Conservation (phyloP, 139 green algal genomes). For the Chloropicon primus region DNA sequence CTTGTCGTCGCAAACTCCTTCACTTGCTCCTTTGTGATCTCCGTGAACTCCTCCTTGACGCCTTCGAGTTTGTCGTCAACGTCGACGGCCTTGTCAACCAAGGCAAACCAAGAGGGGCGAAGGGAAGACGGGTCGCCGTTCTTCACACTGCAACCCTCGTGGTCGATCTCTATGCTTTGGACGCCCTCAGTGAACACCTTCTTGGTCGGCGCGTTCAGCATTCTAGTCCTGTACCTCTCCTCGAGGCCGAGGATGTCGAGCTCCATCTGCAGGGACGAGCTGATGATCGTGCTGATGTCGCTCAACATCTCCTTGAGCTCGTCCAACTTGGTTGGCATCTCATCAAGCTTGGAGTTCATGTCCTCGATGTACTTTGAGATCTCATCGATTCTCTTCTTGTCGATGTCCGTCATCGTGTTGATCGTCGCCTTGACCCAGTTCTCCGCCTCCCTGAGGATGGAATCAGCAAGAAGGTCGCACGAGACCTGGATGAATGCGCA, state of each 20-base stretch:
- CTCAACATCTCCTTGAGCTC: constrained; percentile 52
- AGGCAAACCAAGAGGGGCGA: constrained; percentile 13
- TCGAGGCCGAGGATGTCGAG: constrained; percentile 54
- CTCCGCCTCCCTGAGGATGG: constrained; percentile 53
- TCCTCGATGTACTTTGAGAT: constrained; percentile 19
- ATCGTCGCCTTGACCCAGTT: constrained; percentile 51
- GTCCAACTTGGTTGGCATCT: constrained; percentile 40
- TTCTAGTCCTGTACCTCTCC: constrained; percentile 58
- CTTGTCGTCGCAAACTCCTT: constrained; percentile 8
- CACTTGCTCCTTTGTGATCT: constrained; percentile 52
- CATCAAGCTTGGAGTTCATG: constrained; percentile 6
- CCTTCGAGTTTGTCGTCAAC: constrained; percentile 47
- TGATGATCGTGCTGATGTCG: constrained; percentile 33
- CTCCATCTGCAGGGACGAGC: constrained; percentile 31
- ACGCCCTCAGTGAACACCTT: constrained; percentile 7
- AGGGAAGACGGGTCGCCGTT: constrained; percentile 8
- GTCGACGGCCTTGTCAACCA: constrained; percentile 35
- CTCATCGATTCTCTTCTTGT: constrained; percentile 26
- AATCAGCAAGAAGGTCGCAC: constrained; percentile 34
- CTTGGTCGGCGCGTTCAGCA: constrained; percentile 34
- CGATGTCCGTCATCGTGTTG: constrained; percentile 48
- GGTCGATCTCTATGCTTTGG: neutral
- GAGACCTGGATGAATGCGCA: constrained; percentile 55
- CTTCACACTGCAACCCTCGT: constrained; percentile 1
- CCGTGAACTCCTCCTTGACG: constrained; percentile 48